phyloP scores from a whole-genome alignment of 371 early-diverging fungal species.

The Globomyces sp. region DNA sequence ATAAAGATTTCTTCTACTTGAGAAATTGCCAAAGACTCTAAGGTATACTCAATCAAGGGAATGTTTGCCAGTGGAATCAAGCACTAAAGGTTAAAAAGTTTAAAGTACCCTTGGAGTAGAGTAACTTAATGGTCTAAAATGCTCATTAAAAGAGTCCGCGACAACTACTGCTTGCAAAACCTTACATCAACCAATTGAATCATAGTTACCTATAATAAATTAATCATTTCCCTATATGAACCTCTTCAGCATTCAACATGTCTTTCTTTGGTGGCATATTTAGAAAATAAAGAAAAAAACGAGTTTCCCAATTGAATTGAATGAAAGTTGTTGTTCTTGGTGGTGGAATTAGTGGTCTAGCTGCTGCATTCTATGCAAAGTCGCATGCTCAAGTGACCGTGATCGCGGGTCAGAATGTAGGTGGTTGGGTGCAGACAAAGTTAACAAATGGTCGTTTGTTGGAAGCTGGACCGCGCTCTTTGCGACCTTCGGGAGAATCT shows the following conservation, averaged over 20 bases:
- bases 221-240: background rate
- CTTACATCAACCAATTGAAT: conserved; percentile 14
- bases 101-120: conserved; percentile 75
- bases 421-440: conserved; percentile 82
- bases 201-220: too few relatives aligned
- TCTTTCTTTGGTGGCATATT: conserved; percentile 18
- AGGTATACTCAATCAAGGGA: conserved; percentile 91
- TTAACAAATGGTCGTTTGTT: conserved; percentile 44
- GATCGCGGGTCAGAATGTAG: conserved; percentile 72
- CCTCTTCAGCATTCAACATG: conserved; percentile 3
- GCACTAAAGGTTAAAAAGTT: conserved; percentile 55
- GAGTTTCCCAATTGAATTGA: background rate
- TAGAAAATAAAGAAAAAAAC: background rate
- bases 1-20: conserved; percentile 85
- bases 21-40: conserved; percentile 83
- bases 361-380: conserved; percentile 66
- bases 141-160: conserved; percentile 86
- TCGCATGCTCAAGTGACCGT: conserved; percentile 54
- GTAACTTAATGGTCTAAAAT: conserved; percentile 85
- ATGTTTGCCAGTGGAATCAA: conserved; percentile 91
- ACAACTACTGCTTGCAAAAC: conserved; percentile 84
- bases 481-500: conserved; percentile 73
- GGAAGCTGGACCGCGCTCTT: conserved; percentile 86
- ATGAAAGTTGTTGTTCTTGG: conserved; percentile 64
- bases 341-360: conserved; percentile 92